These are phyloP conservation scores for Mantamonas sphyraenae DNA, from an alignment of 78 protist genomes.

Conservation along the genomic window DNA sequence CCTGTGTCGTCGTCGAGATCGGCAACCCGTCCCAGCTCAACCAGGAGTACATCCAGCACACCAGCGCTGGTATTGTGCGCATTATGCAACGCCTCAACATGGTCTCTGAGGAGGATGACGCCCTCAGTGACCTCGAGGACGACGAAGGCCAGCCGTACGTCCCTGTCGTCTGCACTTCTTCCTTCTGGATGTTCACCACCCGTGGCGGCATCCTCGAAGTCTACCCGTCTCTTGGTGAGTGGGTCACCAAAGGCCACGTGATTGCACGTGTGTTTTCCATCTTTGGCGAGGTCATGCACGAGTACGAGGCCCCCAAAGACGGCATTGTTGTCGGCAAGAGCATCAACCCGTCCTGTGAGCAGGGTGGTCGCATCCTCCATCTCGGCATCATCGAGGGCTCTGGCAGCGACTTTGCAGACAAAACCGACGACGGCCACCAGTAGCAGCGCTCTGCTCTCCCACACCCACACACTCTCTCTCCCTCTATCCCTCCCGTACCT, in stretches of 20 bases:
- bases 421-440: constrained; percentile 3
- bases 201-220: constrained; percentile 25
- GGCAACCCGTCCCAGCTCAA: constrained; percentile 28
- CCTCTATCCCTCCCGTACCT: too few relatives aligned
- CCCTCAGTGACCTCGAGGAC: not conserved
- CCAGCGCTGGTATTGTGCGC: constrained; percentile 15
- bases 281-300: constrained; percentile 16
- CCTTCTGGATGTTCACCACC: constrained; percentile 19
- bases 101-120: not conserved
- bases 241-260: constrained; percentile 9
- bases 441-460: too few relatives aligned
- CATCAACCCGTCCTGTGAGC: constrained; percentile 16
- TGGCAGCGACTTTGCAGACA: not conserved
- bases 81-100: not conserved
- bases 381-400: constrained; percentile 4
- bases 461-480: too few relatives aligned
- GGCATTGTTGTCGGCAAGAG: constrained; percentile 28
- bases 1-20: constrained; percentile 31
- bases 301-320: constrained; percentile 11
- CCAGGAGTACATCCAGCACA: not conserved
- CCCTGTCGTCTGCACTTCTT: constrained; percentile 10
- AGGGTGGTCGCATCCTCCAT: constrained; percentile 38
- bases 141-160: not conserved
- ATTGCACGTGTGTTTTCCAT: not conserved
- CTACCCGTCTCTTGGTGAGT: constrained; percentile 2